Evolutionary conservation across 805 yeast species (phyloP).

Genomic region (Metschnikowia baotianmanensis): DNA sequence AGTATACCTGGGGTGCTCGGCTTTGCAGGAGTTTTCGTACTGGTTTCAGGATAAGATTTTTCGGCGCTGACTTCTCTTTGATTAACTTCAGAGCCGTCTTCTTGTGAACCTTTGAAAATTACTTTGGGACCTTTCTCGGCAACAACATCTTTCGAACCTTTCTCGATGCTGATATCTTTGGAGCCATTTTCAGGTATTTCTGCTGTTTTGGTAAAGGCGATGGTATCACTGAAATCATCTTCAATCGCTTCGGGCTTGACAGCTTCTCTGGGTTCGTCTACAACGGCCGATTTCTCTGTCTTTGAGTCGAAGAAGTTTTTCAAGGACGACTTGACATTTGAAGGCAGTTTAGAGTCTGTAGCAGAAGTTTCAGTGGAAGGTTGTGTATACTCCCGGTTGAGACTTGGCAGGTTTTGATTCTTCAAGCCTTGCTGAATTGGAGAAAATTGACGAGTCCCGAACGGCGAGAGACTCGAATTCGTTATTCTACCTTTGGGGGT

Average conservation of each 20-base stretch:
- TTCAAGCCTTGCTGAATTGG: constrained; percentile 3
- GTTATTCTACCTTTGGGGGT: not conserved
- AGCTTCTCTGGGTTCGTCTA: not conserved
- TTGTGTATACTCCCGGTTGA: not conserved
- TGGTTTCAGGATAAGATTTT: not conserved
- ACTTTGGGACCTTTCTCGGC: not conserved
- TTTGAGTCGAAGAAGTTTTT: constrained; percentile 1
- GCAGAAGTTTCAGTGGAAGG: not conserved
- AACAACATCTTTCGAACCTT: not conserved
- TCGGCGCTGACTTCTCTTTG: not conserved
- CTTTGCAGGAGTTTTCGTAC: not conserved
- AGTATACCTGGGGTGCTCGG: constrained; percentile 8
- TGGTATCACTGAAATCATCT: too few relatives aligned
- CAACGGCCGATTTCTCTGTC: not conserved
- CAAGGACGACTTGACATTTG: not conserved
- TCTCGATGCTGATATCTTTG: not conserved
- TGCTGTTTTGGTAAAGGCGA: too few relatives aligned
- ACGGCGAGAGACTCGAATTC: not conserved
- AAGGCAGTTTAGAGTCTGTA: constrained; percentile 1
- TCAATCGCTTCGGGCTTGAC: too few relatives aligned
- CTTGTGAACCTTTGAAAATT: not conserved
- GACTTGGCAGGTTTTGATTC: constrained; percentile 8
- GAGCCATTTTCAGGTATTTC: too few relatives aligned
- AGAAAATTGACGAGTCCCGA: constrained; percentile 3
- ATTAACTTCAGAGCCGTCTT: not conserved